Percentiles rank a stretch among this genome's conserved stretches.
phyloP scores from a whole-genome alignment of 2,329 filamentous ascomycete genomes.

The Cladophialophora bantiana region DNA sequence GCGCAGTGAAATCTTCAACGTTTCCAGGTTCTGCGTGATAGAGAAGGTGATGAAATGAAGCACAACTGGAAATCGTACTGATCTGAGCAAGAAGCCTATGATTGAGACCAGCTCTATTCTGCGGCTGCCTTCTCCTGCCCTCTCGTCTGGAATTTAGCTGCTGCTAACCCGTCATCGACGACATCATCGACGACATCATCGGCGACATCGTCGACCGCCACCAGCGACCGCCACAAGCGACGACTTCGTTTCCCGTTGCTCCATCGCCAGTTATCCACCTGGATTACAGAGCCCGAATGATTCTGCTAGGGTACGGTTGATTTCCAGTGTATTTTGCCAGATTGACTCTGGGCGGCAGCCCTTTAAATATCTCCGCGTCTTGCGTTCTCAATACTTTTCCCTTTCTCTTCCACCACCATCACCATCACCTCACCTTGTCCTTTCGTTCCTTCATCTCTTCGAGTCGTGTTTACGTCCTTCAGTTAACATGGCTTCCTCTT shows the following conservation, averaged over 20 bases:
- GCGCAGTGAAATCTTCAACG: background rate
- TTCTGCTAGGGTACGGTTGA: background rate
- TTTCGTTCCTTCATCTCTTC: constrained; percentile 5
- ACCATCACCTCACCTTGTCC: constrained; percentile 5
- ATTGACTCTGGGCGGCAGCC: background rate
- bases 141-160: background rate
- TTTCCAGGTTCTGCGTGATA: background rate
- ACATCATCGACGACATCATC: background rate
- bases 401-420: constrained; percentile 7
- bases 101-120: background rate
- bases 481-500: constrained; percentile 20
- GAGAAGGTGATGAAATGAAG: background rate
- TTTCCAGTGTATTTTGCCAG: background rate
- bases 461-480: constrained; percentile 1
- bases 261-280: constrained; percentile 3
- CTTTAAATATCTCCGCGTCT: constrained; percentile 16
- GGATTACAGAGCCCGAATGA: background rate
- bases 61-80: background rate
- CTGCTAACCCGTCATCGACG: background rate
- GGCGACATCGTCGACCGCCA: background rate
- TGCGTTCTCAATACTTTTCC: constrained; percentile 6
- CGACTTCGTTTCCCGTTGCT: background rate
- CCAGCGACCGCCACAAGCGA: background rate
- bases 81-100: background rate
- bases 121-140: background rate